Percentiles rank a stretch among this genome's conserved stretches.
These are phyloP conservation scores for Boletus sp. DNA, from an alignment of 768 basidiomycete species.

Conservation along the genomic window DNA sequence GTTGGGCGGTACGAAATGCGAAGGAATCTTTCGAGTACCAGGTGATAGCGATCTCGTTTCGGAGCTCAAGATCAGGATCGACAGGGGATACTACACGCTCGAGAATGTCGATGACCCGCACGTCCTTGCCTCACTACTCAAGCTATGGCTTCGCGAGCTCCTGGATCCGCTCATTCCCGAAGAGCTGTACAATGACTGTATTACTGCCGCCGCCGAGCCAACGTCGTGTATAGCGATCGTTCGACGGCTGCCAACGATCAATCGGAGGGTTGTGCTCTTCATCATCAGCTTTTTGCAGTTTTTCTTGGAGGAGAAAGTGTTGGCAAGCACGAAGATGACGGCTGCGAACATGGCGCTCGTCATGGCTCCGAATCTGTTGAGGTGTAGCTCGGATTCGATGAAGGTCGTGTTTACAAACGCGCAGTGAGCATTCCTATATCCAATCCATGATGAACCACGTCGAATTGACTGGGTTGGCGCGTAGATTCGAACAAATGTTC, in stretches of 20 bases:
- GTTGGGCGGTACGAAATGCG: slow-evolving; percentile 76
- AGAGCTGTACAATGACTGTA: slow-evolving; percentile 89
- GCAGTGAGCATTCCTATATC: slow-evolving; percentile 55
- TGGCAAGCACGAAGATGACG: slow-evolving; percentile 83
- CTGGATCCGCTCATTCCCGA: slow-evolving; percentile 89
- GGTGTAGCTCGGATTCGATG: slow-evolving; percentile 87
- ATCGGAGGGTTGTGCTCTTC: slow-evolving; percentile 82
- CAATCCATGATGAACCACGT: slow-evolving; percentile 1
- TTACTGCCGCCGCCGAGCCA: slow-evolving; percentile 63
- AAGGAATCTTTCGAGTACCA: slow-evolving; percentile 92
- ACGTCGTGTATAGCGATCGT: slow-evolving; percentile 72
- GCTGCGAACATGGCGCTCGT: slow-evolving; percentile 83
- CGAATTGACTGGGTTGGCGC: slow-evolving; percentile 5
- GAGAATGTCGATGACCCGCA: slow-evolving; percentile 90
- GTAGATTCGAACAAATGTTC: slow-evolving; percentile 84
- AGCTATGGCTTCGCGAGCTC: slow-evolving; percentile 91
- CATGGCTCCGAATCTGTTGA: slow-evolving; percentile 86
- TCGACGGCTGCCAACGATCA: slow-evolving; percentile 75
- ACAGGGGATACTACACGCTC: slow-evolving; percentile 86
- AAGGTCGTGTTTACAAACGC: slow-evolving; percentile 88
- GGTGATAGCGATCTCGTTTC: slow-evolving; percentile 88
- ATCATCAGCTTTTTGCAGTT: slow-evolving; percentile 88
- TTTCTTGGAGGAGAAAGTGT: slow-evolving; percentile 76
- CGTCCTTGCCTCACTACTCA: slow-evolving; percentile 84
- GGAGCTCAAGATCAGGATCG: slow-evolving; percentile 84